These are phyloP conservation scores for Daedaleopsis nitida DNA, from an alignment of 768 basidiomycete genomes.

Conservation along the genomic window DNA sequence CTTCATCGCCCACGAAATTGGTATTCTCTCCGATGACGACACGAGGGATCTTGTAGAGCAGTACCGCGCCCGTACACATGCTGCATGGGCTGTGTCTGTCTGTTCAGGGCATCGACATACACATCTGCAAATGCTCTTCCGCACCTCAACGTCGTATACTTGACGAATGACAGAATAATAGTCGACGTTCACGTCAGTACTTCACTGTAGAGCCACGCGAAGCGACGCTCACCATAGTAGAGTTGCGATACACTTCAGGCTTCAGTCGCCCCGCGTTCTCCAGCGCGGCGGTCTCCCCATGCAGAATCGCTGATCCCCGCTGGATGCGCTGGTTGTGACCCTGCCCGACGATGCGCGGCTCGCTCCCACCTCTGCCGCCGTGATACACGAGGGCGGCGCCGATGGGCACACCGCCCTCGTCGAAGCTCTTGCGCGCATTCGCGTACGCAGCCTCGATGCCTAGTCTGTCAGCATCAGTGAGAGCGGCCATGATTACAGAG, in stretches of 20 bases:
- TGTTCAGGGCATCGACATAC: slow-evolving; percentile 52
- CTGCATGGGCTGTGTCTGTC: slow-evolving; percentile 50
- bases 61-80: slow-evolving; percentile 66
- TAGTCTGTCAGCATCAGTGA: slow-evolving; percentile 26
- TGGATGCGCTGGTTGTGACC: slow-evolving; percentile 50
- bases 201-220: not conserved
- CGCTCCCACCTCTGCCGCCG: slow-evolving; percentile 3
- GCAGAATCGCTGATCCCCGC: slow-evolving; percentile 42
- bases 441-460: slow-evolving; percentile 36
- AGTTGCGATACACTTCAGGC: slow-evolving; percentile 45
- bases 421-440: slow-evolving; percentile 49
- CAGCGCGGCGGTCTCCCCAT: slow-evolving; percentile 51
- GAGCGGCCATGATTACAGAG: not conserved
- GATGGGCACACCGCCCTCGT: slow-evolving; percentile 65
- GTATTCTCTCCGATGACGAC: slow-evolving; percentile 67
- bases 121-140: slow-evolving; percentile 64
- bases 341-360: slow-evolving; percentile 38
- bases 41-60: slow-evolving; percentile 65
- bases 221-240: slow-evolving; percentile 47
- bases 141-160: slow-evolving; percentile 44
- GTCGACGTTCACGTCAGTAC: not conserved
- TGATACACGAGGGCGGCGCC: slow-evolving; percentile 49
- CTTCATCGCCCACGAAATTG: slow-evolving; percentile 56
- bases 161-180: not conserved
- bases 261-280: slow-evolving; percentile 55